phyloP scores from a whole-genome alignment of 2,329 filamentous ascomycete species.

The Neoscytalidium dimidiatum region DNA sequence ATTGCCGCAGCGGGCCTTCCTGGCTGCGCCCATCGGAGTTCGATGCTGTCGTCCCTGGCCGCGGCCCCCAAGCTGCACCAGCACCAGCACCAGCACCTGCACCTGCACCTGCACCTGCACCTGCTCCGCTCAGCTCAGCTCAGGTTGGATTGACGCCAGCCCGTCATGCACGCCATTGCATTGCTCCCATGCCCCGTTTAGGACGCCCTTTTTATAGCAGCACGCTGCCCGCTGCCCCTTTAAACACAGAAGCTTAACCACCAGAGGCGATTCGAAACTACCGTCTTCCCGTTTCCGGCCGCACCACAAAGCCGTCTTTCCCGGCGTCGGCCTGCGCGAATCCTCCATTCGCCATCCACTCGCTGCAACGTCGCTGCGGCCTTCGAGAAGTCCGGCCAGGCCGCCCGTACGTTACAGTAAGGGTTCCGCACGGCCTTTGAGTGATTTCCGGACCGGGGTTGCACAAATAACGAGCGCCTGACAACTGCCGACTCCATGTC shows the following conservation, averaged over 20 bases:
- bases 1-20: not conserved
- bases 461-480: slow-evolving; percentile 15
- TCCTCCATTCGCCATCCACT: too few relatives aligned
- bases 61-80: not conserved
- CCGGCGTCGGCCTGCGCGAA: not conserved
- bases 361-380: too few relatives aligned
- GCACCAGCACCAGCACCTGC: too few relatives aligned
- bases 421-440: not conserved
- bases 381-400: not conserved
- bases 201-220: slow-evolving; percentile 7
- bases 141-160: not conserved
- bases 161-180: slow-evolving; percentile 6
- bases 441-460: not conserved
- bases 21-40: not conserved
- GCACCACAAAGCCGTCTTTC: slow-evolving; percentile 7
- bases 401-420: not conserved
- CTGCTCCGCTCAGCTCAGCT: not conserved
- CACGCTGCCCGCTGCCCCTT: not conserved
- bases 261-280: not conserved
- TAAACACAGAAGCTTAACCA: slow-evolving; percentile 14
- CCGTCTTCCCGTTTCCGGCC: slow-evolving; percentile 5
- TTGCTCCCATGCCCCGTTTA: not conserved
- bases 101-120: too few relatives aligned
- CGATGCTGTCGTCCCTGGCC: not conserved
- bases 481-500: slow-evolving; percentile 8